phyloP scores from a whole-genome alignment of 768 basidiomycete genomes.

The Cyathus striatus region DNA sequence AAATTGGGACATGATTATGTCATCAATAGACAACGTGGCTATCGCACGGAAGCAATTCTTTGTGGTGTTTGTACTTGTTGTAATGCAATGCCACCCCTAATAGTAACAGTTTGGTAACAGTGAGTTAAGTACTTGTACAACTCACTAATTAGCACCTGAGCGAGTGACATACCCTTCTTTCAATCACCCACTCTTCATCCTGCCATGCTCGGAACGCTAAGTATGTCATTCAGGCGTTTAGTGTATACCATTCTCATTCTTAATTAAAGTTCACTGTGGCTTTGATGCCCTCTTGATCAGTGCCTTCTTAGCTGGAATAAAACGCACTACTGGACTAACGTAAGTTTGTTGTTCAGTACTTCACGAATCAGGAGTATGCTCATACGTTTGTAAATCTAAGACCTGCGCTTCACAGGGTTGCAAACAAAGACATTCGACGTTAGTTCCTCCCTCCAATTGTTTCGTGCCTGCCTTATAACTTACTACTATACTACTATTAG shows the following conservation, averaged over 20 bases:
- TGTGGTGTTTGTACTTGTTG: no score
- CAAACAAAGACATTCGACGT: constrained; percentile 89
- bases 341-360: constrained; percentile 31
- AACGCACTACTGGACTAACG: constrained; percentile 83
- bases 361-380: not conserved
- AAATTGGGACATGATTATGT: not conserved
- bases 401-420: constrained; percentile 68
- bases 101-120: no score
- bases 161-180: not conserved
- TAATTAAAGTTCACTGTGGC: constrained; percentile 51
- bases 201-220: constrained; percentile 59
- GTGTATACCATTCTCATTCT: constrained; percentile 5
- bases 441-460: constrained; percentile 24
- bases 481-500: constrained; percentile 30
- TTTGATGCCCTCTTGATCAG: constrained; percentile 77
- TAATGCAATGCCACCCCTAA: no score
- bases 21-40: not conserved
- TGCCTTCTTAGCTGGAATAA: constrained; percentile 81
- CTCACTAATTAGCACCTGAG: no score
- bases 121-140: no score
- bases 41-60: not conserved
- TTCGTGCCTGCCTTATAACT: not conserved
- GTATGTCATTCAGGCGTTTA: constrained; percentile 17
- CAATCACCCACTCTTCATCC: not conserved
- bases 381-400: constrained; percentile 27